Percentiles rank a stretch among this genome's conserved stretches.
These are phyloP conservation scores for Nemania diffusa DNA, from an alignment of 2,329 filamentous ascomycete genomes.

Conservation along the genomic window DNA sequence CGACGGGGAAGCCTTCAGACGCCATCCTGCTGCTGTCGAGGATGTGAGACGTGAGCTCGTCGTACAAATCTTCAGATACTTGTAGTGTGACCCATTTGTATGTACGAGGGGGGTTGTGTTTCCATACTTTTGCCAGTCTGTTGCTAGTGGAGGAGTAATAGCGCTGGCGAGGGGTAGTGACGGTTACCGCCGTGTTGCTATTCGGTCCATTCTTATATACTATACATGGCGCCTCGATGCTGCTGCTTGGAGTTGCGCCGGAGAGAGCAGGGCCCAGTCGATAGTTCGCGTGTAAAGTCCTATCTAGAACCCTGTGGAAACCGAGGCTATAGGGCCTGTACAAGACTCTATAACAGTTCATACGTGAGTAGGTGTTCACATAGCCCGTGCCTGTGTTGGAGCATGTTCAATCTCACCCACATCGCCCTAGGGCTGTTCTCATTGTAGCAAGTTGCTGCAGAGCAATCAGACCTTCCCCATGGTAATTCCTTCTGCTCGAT, in stretches of 20 bases:
- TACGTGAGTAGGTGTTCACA: slow-evolving; percentile 4
- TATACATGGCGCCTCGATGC: slow-evolving; percentile 6
- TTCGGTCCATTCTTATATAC: slow-evolving; percentile 10
- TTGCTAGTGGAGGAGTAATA: slow-evolving; percentile 12
- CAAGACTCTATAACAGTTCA: slow-evolving; percentile 16
- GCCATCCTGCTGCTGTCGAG: slow-evolving; percentile 5
- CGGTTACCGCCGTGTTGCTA: slow-evolving; percentile 7
- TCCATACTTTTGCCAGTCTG: not conserved
- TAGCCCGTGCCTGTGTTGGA: slow-evolving; percentile 7
- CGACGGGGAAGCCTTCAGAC: slow-evolving; percentile 18
- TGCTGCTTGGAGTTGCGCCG: slow-evolving; percentile 2
- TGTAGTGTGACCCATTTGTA: not conserved
- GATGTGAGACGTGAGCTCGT: slow-evolving; percentile 17
- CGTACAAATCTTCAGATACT: slow-evolving; percentile 5
- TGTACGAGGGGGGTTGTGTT: not conserved
- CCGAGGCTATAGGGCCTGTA: slow-evolving; percentile 6
- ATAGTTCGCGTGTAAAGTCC: slow-evolving; percentile 14
- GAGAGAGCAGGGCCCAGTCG: slow-evolving; percentile 14
- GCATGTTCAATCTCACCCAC: slow-evolving; percentile 25
- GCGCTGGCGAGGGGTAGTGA: slow-evolving; percentile 12
- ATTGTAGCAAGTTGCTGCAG: slow-evolving; percentile 13
- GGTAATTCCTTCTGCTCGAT: slow-evolving; percentile 6
- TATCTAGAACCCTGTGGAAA: slow-evolving; percentile 8
- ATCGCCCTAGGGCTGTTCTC: slow-evolving; percentile 19
- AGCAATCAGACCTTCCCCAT: slow-evolving; percentile 3